Evolutionary conservation across 306 rosid genomes (phyloP), one percentile per base, ranked within the genome.

Genomic region (Malus sylvestris): DNA sequence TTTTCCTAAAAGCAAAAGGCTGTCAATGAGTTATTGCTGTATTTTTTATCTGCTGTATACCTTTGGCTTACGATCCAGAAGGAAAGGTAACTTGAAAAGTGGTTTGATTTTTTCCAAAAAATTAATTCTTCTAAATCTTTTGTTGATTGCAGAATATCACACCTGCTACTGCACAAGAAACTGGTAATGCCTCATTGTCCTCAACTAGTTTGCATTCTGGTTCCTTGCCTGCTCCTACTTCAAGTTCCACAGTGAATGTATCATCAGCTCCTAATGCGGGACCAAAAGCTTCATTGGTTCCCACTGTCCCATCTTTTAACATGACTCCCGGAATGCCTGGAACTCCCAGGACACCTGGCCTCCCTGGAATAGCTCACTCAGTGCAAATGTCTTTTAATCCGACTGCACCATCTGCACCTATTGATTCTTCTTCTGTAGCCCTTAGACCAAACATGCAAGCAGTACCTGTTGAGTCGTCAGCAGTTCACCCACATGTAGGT

Each of bases 361-460:
- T 95, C 66, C 93, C 93, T 38, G 95, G 98, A 83, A 87, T 85
- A 79, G 68, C 85, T 33, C 76, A 88, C 33, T 69, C 89, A 70
- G 44, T 67, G 1, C 85, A 74, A 64, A 45, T 83, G 11, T 79
- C 92, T 61, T 74, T 88, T 46, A 86, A 84, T 81, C 75, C 71
- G 46, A 61, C 81, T 20, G 80, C 53, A 74, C 80, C 77, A 57
- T 79, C 86, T 44, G 42, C 78, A 38, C 81, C 72, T 32, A 25
- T 85, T 66, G 87, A 81, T 82, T 83, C 93, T 76, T 77, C 90
- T 73, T 81, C 87, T 29, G 72, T 83, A 46, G 71, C 70, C 65
- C 81, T 29, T 33, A 90, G 97, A 84, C 91, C 82, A 62, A 85
- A 67, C 78, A 68, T 88, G 93, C 87, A 86, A 67, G 40, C 82